These are phyloP conservation scores for Centaurea solstitialis DNA, from an alignment of 129 eudicot species.

Conservation along the genomic window DNA sequence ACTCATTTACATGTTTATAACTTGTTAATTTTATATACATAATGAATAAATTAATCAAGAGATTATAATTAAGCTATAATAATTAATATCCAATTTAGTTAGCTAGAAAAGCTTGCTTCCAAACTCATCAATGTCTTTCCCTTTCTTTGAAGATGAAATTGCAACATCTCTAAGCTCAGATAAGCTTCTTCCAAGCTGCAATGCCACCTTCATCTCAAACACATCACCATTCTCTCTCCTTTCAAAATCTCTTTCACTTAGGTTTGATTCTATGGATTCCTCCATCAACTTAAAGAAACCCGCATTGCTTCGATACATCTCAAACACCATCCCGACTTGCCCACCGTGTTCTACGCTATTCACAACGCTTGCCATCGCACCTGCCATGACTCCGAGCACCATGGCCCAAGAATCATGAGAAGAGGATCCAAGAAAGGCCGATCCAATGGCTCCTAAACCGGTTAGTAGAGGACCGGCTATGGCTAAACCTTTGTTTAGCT, in stretches of 20 bases:
- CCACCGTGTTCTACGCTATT: slow-evolving; percentile 80
- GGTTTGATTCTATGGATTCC: slow-evolving; percentile 48
- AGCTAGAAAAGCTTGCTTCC: slow-evolving; percentile 75
- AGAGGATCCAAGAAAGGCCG: slow-evolving; percentile 36
- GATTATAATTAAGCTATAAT: not conserved
- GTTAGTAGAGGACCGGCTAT: slow-evolving; percentile 56
- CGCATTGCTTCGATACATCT: slow-evolving; percentile 78
- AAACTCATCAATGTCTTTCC: slow-evolving; percentile 54
- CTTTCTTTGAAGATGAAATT: slow-evolving; percentile 29
- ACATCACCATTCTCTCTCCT: slow-evolving; percentile 71
- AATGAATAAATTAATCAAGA: slow-evolving; percentile 7
- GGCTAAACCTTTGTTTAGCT: slow-evolving; percentile 58
- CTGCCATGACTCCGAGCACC: slow-evolving; percentile 57
- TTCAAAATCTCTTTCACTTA: slow-evolving; percentile 40
- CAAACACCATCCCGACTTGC: slow-evolving; percentile 95
- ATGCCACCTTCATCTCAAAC: slow-evolving; percentile 76
- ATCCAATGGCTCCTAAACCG: slow-evolving; percentile 62
- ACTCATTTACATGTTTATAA: slow-evolving; percentile 15
- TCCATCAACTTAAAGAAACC: slow-evolving; percentile 74
- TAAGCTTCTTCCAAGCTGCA: slow-evolving; percentile 82
- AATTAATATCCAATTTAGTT: not conserved
- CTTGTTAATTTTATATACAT: slow-evolving; percentile 10
- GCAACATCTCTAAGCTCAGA: slow-evolving; percentile 60
- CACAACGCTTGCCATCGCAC: slow-evolving; percentile 60
- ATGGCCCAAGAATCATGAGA: slow-evolving; percentile 48